Percentiles rank a stretch among this genome's conserved stretches.
These are phyloP conservation scores for Malus asiatica DNA, from an alignment of 306 rosid species.

Conservation along the genomic window DNA sequence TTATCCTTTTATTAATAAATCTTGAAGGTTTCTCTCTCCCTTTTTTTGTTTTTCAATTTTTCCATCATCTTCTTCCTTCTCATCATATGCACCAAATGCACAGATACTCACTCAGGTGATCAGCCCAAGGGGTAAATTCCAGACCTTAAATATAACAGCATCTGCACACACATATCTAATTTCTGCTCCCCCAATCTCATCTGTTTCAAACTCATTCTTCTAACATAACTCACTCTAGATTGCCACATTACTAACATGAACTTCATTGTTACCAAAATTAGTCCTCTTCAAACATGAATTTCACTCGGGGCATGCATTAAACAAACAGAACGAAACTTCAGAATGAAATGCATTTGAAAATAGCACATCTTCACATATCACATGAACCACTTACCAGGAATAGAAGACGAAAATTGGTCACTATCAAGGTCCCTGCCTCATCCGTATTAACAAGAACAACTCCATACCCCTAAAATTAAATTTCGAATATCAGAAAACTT, in stretches of 20 bases:
- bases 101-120: neutral
- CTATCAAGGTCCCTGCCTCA: slow-evolving; percentile 80
- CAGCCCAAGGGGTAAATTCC: neutral
- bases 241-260: neutral
- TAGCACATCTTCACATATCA: neutral
- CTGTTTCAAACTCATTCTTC: neutral
- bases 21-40: neutral
- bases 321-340: neutral
- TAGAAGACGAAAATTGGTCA: slow-evolving; percentile 85
- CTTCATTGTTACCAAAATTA: neutral
- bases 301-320: neutral
- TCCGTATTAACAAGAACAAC: slow-evolving; percentile 93
- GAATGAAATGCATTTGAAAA: neutral
- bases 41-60: neutral
- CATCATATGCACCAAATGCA: neutral
- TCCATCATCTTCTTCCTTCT: neutral
- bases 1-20: neutral
- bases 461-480: slow-evolving; percentile 68
- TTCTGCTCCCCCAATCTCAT: neutral
- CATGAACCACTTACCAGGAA: slow-evolving; percentile 64
- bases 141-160: neutral
- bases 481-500: slow-evolving; percentile 9
- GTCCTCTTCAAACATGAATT: neutral
- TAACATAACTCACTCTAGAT: neutral
- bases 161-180: neutral